Conservation (phyloP, 768 basidiomycete species). For the Suillus clintonianus region DNA sequence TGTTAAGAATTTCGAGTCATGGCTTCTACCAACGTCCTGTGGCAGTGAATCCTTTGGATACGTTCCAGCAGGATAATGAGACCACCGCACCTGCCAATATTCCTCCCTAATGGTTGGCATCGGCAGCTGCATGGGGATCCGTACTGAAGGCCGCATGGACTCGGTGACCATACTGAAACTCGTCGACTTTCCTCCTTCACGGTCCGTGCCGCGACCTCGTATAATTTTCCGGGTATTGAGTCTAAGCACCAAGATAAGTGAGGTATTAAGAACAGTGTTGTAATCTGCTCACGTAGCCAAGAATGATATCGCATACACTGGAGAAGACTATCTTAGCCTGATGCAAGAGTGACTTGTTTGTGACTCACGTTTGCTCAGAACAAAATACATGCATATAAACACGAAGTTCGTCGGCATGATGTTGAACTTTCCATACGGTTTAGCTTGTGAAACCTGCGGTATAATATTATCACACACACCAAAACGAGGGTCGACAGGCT, state of each 20-base stretch:
- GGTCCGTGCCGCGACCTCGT: constrained; percentile 57
- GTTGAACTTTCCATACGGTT: constrained; percentile 47
- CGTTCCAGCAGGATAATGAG: background rate
- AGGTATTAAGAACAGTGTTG: background rate
- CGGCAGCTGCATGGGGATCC: constrained; percentile 7
- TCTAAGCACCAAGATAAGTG: constrained; percentile 32
- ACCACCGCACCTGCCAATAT: background rate
- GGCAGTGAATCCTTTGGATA: background rate
- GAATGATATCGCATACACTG: constrained; percentile 68
- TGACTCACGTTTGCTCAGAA: constrained; percentile 62
- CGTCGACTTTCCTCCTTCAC: constrained; percentile 24
- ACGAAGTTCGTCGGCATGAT: constrained; percentile 54
- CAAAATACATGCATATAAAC: constrained; percentile 63
- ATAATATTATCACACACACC: constrained; percentile 41
- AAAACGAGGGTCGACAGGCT: constrained; percentile 54
- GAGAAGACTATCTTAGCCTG: constrained; percentile 4
- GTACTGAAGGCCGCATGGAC: background rate
- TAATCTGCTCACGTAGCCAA: constrained; percentile 55
- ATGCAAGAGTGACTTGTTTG: background rate
- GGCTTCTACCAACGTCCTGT: background rate
- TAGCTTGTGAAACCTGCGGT: background rate
- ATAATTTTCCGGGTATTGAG: constrained; percentile 61
- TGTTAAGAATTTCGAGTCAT: background rate
- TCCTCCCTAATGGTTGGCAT: background rate
- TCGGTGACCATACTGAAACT: constrained; percentile 28